Evolutionary conservation across 805 yeast species (phyloP).

Genomic region (Saccharomycopsis sp.): DNA sequence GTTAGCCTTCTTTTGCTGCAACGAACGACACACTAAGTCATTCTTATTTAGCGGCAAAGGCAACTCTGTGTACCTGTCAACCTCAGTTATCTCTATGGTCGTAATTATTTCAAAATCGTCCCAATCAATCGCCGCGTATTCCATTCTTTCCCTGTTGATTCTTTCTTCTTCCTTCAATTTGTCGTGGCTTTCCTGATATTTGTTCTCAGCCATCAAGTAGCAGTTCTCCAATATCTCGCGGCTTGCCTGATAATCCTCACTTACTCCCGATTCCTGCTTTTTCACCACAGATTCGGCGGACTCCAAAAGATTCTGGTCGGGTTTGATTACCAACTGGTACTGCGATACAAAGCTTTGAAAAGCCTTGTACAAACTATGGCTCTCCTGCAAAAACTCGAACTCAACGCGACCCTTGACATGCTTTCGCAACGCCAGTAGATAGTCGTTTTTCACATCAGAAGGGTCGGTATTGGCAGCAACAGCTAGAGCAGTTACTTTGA

Average conservation of each 20-base stretch:
- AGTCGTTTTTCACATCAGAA: slow-evolving; percentile 29
- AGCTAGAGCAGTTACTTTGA: slow-evolving; percentile 66
- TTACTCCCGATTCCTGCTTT: slow-evolving; percentile 15
- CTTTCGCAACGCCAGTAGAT: slow-evolving; percentile 31
- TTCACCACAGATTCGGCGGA: not conserved
- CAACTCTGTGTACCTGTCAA: slow-evolving; percentile 49
- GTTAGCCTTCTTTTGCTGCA: slow-evolving; percentile 41
- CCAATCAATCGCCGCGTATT: slow-evolving; percentile 82
- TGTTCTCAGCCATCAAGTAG: slow-evolving; percentile 50
- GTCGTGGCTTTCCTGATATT: slow-evolving; percentile 32
- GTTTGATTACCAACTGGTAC: slow-evolving; percentile 37
- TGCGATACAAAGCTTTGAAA: slow-evolving; percentile 48
- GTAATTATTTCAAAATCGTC: slow-evolving; percentile 69
- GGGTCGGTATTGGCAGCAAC: slow-evolving; percentile 53
- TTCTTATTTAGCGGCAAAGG: slow-evolving; percentile 49
- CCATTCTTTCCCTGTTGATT: slow-evolving; percentile 35
- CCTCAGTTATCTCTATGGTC: slow-evolving; percentile 55
- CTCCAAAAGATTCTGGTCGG: not conserved
- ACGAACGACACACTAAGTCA: slow-evolving; percentile 55
- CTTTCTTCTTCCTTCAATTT: slow-evolving; percentile 30
- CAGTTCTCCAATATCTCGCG: slow-evolving; percentile 37
- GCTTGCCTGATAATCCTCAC: slow-evolving; percentile 27
- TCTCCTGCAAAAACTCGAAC: slow-evolving; percentile 57
- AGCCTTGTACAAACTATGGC: slow-evolving; percentile 53
- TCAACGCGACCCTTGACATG: slow-evolving; percentile 36